Base-by-base conservation (phyloP, 495 filamentous ascomycete genomes). In the Neurospora sp. region DNA sequence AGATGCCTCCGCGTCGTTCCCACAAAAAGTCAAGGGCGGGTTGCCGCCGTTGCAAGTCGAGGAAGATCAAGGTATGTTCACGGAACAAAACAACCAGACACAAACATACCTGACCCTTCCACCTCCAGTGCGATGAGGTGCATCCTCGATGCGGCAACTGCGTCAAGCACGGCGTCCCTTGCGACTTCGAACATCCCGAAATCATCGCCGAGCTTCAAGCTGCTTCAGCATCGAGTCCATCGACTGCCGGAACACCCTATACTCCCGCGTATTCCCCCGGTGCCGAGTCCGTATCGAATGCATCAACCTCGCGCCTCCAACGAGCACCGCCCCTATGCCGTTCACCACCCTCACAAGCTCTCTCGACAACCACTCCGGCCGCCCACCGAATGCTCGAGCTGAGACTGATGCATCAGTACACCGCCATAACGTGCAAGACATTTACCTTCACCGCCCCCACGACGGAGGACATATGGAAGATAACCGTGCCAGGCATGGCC, bases 1-100 rank as follows among this genome's bases (percentile, higher is more conserved):
- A 31, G 35, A 87, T 88, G 86, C 84, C 88, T 48, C 86, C 88
- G 8, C 81, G 89, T 76, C 84, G 87, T 78, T 87, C 87, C 38
- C 89, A 90, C 76, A 90, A 88, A 75, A 90, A 90, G 81, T 88
- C 86, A 59, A 82, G 88, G 71, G 83, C 86, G 45, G 89, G 89
- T 35, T 90, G 89, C 73, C 80, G 83, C 72, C 82, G 88, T 45
- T 90, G 89, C 81, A 90, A 90, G 81, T 78, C 81, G 69, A 83
- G 88, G 59, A 89, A 90, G 79, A 89, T 90, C 69, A 90, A 90
- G 85, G 87, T 88, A 81, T 31, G 77, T 70, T 12, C 59, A 27
- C 20, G 37, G 14, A 44, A 5, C 39, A 42, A 6, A 22, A 27
- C 20, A 68, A 14, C 31, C 40, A 39, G 22, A 70, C 37, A 59